These are phyloP conservation scores for Rhododendron mucronatum DNA, from an alignment of 148 eudicot species.

Conservation along the genomic window DNA sequence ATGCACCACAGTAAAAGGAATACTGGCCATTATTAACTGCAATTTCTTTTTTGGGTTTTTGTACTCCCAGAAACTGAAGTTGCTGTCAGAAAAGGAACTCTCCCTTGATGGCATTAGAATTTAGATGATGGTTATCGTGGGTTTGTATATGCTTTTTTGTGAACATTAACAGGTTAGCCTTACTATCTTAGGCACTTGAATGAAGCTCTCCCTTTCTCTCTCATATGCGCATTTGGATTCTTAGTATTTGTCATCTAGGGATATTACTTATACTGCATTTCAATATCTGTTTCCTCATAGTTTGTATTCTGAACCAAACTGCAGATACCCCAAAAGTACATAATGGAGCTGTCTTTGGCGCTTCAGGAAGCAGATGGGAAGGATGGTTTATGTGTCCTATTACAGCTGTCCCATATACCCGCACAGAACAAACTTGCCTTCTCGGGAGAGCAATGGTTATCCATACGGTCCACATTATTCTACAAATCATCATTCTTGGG, in stretches of 20 bases:
- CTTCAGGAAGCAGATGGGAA: not conserved
- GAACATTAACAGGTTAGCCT: conserved; percentile 2
- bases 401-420: not conserved
- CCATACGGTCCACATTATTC: not conserved
- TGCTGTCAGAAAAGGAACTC: conserved; percentile 43
- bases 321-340: not conserved
- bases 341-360: not conserved
- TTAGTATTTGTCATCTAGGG: not conserved
- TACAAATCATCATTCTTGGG: not conserved
- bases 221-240: too few relatives aligned
- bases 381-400: not conserved
- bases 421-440: not conserved
- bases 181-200: not conserved
- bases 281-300: not conserved
- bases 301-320: not conserved
- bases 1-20: not conserved
- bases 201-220: not conserved
- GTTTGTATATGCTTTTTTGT: not conserved
- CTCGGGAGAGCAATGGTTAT: not conserved
- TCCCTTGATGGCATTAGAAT: conserved; percentile 33
- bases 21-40: not conserved
- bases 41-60: not conserved
- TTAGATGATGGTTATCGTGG: conserved; percentile 4
- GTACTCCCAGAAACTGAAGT: conserved; percentile 52
- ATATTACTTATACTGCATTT: not conserved